Evolutionary conservation across 2,329 filamentous ascomycete genomes (phyloP).

Genomic region (Penicillium sp.): DNA sequence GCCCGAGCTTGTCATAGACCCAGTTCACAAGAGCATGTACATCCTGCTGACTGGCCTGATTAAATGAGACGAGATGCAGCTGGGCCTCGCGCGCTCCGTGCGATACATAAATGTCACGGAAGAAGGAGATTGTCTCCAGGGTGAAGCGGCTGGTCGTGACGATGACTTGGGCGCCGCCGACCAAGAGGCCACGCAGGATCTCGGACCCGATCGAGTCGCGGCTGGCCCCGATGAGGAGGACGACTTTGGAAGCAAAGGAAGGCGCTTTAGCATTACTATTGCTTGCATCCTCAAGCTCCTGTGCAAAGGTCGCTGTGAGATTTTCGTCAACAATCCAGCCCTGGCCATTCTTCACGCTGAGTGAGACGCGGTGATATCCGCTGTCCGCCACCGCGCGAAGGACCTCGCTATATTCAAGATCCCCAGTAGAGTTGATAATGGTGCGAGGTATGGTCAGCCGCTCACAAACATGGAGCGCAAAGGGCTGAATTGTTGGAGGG

Average conservation of each 20-base stretch:
- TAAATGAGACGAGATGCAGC: slow-evolving; percentile 47
- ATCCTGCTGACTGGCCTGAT: slow-evolving; percentile 48
- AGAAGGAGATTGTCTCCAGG: slow-evolving; percentile 26
- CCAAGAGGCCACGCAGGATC: neutral
- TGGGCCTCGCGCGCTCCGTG: slow-evolving; percentile 40
- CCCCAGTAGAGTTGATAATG: neutral
- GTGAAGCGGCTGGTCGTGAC: slow-evolving; percentile 3
- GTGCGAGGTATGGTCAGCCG: neutral
- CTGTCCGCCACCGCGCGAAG: neutral
- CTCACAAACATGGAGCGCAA: slow-evolving; percentile 4
- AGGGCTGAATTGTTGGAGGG: slow-evolving; percentile 3
- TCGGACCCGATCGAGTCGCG: neutral
- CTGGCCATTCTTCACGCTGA: slow-evolving; percentile 1
- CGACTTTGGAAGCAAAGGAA: slow-evolving; percentile 1
- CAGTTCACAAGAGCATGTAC: slow-evolving; percentile 43
- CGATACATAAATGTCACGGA: slow-evolving; percentile 40
- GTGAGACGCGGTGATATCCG: neutral
- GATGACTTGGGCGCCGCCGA: slow-evolving; percentile 1
- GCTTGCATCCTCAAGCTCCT: neutral
- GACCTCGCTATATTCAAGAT: slow-evolving; percentile 1
- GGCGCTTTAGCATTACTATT: neutral
- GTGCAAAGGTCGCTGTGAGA: neutral
- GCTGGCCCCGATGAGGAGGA: slow-evolving; percentile 1
- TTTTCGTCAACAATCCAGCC: slow-evolving; percentile 1
- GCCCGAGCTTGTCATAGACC: slow-evolving; percentile 28